Conservation (phyloP, 495 filamentous ascomycete genomes). For the Amphirosellinia nigrospora region DNA sequence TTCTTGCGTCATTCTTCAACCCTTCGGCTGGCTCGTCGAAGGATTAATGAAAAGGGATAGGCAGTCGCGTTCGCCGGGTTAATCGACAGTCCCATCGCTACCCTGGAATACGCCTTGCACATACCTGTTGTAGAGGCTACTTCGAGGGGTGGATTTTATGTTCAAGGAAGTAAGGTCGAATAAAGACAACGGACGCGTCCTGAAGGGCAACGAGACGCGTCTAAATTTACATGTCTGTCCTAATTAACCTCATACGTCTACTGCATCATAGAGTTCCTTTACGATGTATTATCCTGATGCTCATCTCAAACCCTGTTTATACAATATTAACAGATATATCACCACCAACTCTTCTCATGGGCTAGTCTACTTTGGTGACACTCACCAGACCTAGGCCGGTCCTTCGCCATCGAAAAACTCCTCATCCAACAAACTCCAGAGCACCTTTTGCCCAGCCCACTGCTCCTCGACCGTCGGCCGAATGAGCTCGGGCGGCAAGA, state of each 20-base stretch:
- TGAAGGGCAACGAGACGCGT: neutral
- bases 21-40: neutral
- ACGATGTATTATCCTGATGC: neutral
- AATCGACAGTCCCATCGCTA: no score
- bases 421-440: slow-evolving; percentile 39
- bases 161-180: no score
- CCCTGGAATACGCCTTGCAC: no score
- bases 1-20: neutral
- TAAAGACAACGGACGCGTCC: no score
- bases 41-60: neutral
- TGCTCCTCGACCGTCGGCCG: slow-evolving; percentile 48
- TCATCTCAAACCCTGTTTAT: neutral
- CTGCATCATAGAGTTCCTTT: neutral
- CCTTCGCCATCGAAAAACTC: slow-evolving; percentile 35
- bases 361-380: neutral
- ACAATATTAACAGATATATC: neutral
- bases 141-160: no score
- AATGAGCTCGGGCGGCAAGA: slow-evolving; percentile 55
- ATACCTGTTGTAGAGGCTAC: no score
- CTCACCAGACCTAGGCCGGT: slow-evolving; percentile 19
- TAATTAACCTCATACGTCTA: neutral
- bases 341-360: neutral
- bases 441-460: slow-evolving; percentile 52
- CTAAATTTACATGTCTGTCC: neutral
- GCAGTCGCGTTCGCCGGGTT: neutral